phyloP scores from a whole-genome alignment of 2,329 filamentous ascomycete species.

The Nothopassalora personata region DNA sequence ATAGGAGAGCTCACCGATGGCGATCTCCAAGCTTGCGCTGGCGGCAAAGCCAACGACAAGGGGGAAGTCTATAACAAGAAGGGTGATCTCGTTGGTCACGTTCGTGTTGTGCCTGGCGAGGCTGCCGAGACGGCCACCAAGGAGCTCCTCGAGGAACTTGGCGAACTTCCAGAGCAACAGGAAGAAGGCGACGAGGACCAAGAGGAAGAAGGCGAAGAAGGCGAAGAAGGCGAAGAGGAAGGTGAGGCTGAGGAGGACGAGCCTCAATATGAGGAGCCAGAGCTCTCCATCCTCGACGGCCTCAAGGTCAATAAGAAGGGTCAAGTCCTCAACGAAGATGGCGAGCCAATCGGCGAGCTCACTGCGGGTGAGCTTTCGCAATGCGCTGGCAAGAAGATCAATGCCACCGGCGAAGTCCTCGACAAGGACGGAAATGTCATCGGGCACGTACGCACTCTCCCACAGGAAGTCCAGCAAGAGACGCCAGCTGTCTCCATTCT shows the following conservation, averaged over 20 bases:
- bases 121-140: constrained; percentile 48
- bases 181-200: constrained; percentile 22
- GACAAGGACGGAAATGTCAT: constrained; percentile 60
- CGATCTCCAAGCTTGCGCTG: constrained; percentile 40
- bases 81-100: constrained; percentile 47
- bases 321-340: constrained; percentile 48
- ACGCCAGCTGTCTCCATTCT: constrained; percentile 40
- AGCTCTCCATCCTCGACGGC: constrained; percentile 46
- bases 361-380: constrained; percentile 55
- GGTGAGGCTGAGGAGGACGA: constrained; percentile 21
- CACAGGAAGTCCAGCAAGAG: constrained; percentile 37
- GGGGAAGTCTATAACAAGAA: constrained; percentile 48
- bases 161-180: constrained; percentile 38
- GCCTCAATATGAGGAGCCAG: constrained; percentile 30
- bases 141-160: constrained; percentile 44
- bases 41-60: constrained; percentile 48
- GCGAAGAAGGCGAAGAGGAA: constrained; percentile 21
- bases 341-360: constrained; percentile 50
- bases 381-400: constrained; percentile 61
- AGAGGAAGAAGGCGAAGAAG: constrained; percentile 16
- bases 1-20: constrained; percentile 48
- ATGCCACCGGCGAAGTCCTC: constrained; percentile 59
- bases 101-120: constrained; percentile 45
- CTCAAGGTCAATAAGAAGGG: constrained; percentile 57
- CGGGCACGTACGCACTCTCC: constrained; percentile 54